phyloP scores from a whole-genome alignment of 331 rosid genomes.

The Acacia pycnantha region DNA sequence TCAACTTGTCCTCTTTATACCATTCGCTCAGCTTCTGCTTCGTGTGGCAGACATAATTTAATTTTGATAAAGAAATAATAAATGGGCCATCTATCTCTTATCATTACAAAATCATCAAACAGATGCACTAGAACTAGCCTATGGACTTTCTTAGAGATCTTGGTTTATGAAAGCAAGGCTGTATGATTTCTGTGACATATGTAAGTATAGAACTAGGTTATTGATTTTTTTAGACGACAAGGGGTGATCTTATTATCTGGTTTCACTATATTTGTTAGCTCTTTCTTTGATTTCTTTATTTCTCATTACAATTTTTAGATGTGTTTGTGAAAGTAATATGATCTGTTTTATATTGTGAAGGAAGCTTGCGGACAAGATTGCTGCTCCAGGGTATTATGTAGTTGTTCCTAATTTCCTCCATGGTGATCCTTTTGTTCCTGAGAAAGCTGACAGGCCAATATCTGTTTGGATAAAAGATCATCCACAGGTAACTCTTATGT shows the following conservation, averaged over 20 bases:
- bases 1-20: not conserved
- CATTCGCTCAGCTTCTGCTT: not conserved
- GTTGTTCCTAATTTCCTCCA: constrained; percentile 57
- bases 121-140: not conserved
- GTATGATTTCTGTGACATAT: not conserved
- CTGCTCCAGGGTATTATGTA: constrained; percentile 60
- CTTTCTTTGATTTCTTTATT: not conserved
- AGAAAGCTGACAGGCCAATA: constrained; percentile 24
- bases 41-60: not conserved
- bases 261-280: not conserved
- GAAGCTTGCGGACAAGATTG: constrained; percentile 75
- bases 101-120: not conserved
- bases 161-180: not conserved
- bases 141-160: not conserved
- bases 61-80: not conserved
- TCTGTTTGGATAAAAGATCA: constrained; percentile 51
- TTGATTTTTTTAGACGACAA: not conserved
- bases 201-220: not conserved
- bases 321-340: constrained; percentile 10
- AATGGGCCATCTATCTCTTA: not conserved
- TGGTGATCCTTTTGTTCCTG: constrained; percentile 47
- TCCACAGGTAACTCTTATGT: constrained; percentile 43
- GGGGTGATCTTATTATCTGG: not conserved
- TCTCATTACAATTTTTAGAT: not conserved
- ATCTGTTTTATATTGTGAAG: constrained; percentile 32